Evolutionary conservation across 108 stramenopile genomes (phyloP).

Genomic region (Aureococcus anophagefferens): DNA sequence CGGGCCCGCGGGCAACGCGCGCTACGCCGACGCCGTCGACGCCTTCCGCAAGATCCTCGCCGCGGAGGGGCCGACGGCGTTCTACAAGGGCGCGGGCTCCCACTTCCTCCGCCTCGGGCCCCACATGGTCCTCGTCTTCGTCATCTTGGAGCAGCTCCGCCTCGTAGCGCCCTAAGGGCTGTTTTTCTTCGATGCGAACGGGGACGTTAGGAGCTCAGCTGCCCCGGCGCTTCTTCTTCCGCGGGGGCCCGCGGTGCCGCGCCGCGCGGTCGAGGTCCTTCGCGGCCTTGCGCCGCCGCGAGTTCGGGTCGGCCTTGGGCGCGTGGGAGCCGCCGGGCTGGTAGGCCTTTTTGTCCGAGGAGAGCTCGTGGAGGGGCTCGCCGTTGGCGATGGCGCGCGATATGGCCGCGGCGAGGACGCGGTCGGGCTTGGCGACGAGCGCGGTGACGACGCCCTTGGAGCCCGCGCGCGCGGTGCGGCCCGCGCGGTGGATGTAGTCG

Average conservation of each 20-base stretch:
- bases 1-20: background rate
- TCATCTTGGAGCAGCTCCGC: conserved; percentile 5
- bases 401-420: conserved; percentile 71
- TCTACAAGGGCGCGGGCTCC: conserved; percentile 3
- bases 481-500: conserved; percentile 79
- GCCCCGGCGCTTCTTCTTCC: no score
- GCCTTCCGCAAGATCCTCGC: conserved; percentile 2
- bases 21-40: conserved; percentile 1
- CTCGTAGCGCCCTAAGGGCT: no score
- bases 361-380: conserved; percentile 65
- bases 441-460: conserved; percentile 55
- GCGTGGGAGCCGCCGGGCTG: no score
- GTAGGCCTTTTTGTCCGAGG: conserved; percentile 70
- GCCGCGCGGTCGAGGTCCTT: no score
- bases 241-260: no score
- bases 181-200: no score
- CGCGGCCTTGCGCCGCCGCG: no score
- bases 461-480: conserved; percentile 71
- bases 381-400: conserved; percentile 62
- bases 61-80: background rate
- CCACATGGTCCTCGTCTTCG: conserved; percentile 7
- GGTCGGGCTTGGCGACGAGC: conserved; percentile 68
- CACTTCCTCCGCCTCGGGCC: conserved; percentile 12
- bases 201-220: no score
- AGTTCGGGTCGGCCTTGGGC: no score